Conservation (phyloP, 257 asterid species). For the Capsicum baccatum region DNA sequence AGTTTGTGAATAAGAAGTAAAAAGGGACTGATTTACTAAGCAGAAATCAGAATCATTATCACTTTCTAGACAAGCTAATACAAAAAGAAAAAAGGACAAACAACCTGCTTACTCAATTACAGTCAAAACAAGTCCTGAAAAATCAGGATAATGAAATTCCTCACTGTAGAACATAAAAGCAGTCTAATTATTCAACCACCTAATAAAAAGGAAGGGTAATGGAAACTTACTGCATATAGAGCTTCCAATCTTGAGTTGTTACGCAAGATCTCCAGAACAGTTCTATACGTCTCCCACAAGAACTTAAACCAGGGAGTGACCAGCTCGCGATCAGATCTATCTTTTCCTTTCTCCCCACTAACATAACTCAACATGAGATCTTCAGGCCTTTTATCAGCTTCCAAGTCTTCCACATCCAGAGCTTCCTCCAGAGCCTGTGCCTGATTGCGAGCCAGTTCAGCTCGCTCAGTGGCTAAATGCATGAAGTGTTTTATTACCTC, state of each 20-base stretch:
- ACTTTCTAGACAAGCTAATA: neutral
- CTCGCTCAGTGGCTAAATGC: conserved; percentile 92
- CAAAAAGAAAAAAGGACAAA: neutral
- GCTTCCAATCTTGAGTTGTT: conserved; percentile 81
- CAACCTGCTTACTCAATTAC: conserved; percentile 8
- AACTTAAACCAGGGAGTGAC: conserved; percentile 90
- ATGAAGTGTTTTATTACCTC: conserved; percentile 96
- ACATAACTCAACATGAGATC: conserved; percentile 96
- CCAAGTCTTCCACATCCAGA: conserved; percentile 86
- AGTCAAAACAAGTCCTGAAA: conserved; percentile 18
- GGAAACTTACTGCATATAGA: conserved; percentile 63
- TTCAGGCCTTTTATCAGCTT: conserved; percentile 94
- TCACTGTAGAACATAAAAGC: neutral
- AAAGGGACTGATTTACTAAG: neutral
- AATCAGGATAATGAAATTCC: neutral
- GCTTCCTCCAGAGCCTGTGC: conserved; percentile 92
- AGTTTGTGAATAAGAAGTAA: neutral
- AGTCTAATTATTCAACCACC: neutral
- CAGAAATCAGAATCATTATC: neutral
- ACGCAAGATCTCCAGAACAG: conserved; percentile 75
- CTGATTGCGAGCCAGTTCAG: conserved; percentile 81
- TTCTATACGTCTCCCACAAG: conserved; percentile 88
- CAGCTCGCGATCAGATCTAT: conserved; percentile 91
- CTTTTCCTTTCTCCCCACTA: conserved; percentile 96
- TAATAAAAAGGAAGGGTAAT: neutral